Conservation (phyloP, 306 rosid species). For the Rosa persica region DNA sequence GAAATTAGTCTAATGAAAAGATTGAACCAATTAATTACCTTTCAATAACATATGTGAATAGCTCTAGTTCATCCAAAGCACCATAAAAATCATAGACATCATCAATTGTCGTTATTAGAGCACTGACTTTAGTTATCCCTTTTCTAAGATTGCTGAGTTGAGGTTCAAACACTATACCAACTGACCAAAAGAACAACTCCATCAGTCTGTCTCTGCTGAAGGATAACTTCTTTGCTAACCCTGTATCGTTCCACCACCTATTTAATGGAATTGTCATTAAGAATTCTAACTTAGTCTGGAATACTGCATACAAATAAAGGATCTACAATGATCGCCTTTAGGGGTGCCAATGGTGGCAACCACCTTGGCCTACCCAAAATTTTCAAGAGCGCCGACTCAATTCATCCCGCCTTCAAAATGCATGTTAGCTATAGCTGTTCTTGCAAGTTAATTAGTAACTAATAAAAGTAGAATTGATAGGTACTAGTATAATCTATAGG, state of each 20-base stretch:
- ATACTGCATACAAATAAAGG: neutral
- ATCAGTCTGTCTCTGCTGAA: constrained; percentile 50
- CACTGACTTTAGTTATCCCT: constrained; percentile 47
- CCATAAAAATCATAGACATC: constrained; percentile 60
- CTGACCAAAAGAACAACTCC: constrained; percentile 53
- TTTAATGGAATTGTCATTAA: neutral
- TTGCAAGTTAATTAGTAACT: neutral
- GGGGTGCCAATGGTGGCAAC: neutral
- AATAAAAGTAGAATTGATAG: neutral
- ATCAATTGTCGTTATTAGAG: constrained; percentile 41
- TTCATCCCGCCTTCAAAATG: too few species aligned
- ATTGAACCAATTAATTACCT: constrained; percentile 30
- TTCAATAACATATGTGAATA: constrained; percentile 46
- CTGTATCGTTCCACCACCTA: constrained; percentile 60
- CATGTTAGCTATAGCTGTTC: neutral
- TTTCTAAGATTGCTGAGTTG: constrained; percentile 34
- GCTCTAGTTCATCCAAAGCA: constrained; percentile 46
- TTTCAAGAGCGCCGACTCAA: too few species aligned
- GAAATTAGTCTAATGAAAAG: neutral
- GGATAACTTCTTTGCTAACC: constrained; percentile 44
- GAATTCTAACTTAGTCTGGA: too few species aligned
- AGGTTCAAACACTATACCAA: constrained; percentile 50
- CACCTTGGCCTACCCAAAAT: too few species aligned
- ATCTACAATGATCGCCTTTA: too few species aligned
- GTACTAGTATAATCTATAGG: neutral